Conservation (phyloP, 305 asterid species). For the Fraxinus dipetala region DNA sequence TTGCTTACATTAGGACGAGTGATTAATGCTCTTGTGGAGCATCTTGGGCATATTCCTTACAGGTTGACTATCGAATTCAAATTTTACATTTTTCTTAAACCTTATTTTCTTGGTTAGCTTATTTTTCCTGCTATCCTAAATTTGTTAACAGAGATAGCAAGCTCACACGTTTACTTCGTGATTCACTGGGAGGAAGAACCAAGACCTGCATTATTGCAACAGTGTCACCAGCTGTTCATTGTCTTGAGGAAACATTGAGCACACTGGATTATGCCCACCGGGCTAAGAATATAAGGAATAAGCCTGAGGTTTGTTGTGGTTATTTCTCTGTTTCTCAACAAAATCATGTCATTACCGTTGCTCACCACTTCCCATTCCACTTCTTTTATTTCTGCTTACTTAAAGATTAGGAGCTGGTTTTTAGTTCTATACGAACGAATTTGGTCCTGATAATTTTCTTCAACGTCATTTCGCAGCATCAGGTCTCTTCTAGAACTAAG, state of each 20-base stretch:
- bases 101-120: conserved; percentile 4
- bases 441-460: neutral
- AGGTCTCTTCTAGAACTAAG: neutral
- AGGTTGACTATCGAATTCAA: conserved; percentile 41
- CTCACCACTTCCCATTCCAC: neutral
- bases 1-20: conserved; percentile 85
- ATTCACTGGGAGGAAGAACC: conserved; percentile 89
- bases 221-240: conserved; percentile 88
- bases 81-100: conserved; percentile 1
- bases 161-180: conserved; percentile 84
- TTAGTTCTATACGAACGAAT: neutral
- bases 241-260: conserved; percentile 86
- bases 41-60: conserved; percentile 82
- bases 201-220: conserved; percentile 92
- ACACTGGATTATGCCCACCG: conserved; percentile 86
- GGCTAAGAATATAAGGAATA: conserved; percentile 78
- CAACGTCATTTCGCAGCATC: neutral
- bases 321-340: neutral
- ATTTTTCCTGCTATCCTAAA: neutral
- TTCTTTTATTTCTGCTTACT: neutral
- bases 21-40: conserved; percentile 86
- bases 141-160: conserved; percentile 70
- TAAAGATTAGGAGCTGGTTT: neutral
- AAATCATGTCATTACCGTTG: neutral
- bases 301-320: conserved; percentile 63